A percentile compares a stretch with the other conserved stretches of the same genome.
These are phyloP conservation scores for Orbilia oligospora DNA, from an alignment of 2,329 filamentous ascomycete species.

Conservation along the genomic window DNA sequence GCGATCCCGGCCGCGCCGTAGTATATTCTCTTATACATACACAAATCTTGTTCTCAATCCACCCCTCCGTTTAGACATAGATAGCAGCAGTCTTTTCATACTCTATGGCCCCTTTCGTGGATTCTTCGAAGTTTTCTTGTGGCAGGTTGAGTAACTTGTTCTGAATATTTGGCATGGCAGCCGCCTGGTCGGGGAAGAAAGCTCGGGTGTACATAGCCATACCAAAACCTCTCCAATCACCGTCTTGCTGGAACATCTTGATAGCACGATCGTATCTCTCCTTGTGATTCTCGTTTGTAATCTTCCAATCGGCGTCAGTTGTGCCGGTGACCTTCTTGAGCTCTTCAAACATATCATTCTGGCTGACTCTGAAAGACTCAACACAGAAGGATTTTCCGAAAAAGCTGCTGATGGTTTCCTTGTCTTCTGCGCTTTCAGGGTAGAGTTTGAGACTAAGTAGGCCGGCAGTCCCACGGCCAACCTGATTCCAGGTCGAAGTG, in stretches of 20 bases:
- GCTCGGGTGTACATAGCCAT: constrained; percentile 72
- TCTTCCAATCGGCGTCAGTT: constrained; percentile 74
- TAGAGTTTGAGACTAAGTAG: constrained; percentile 69
- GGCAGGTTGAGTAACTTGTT: constrained; percentile 74
- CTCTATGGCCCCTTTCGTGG: constrained; percentile 70
- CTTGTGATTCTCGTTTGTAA: constrained; percentile 69
- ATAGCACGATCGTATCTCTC: constrained; percentile 69
- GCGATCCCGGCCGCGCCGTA: too few relatives aligned
- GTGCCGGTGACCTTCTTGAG: constrained; percentile 74
- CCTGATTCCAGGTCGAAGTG: constrained; percentile 74
- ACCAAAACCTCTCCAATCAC: constrained; percentile 68
- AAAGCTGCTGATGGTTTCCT: constrained; percentile 68
- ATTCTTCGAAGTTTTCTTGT: constrained; percentile 74
- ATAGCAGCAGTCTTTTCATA: constrained; percentile 66
- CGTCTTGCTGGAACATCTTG: constrained; percentile 68
- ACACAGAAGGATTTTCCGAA: constrained; percentile 71
- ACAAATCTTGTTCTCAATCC: not conserved
- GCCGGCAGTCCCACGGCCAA: constrained; percentile 71
- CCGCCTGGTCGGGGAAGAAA: constrained; percentile 70
- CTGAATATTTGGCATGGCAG: constrained; percentile 69
- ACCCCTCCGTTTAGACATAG: not conserved
- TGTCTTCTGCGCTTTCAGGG: constrained; percentile 66
- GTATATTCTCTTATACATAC: not conserved
- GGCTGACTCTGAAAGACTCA: constrained; percentile 73
- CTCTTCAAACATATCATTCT: constrained; percentile 77